phyloP scores from a whole-genome alignment of 2,329 filamentous ascomycete species.

The Fusarium buxicola region DNA sequence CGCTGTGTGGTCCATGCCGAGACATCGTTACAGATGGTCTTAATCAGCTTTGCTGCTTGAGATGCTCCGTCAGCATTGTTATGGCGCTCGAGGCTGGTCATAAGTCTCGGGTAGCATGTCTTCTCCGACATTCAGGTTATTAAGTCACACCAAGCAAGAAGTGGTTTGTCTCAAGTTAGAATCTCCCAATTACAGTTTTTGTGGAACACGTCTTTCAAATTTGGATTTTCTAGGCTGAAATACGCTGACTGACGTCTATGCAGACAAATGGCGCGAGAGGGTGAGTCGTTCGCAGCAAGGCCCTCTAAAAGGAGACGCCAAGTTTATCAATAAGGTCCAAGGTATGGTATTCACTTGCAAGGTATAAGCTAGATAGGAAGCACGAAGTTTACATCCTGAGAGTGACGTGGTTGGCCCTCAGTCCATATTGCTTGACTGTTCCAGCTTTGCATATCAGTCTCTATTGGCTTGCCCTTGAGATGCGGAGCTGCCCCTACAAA shows the following conservation, averaged over 20 bases:
- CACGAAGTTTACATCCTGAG: too few species aligned
- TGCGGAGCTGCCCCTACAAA: neutral
- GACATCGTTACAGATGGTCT: slow-evolving; percentile 12
- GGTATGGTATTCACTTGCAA: too few species aligned
- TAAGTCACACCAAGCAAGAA: slow-evolving; percentile 18
- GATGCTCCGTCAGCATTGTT: neutral
- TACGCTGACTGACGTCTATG: neutral
- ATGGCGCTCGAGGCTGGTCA: slow-evolving; percentile 10
- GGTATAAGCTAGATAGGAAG: too few species aligned
- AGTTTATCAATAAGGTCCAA: too few species aligned
- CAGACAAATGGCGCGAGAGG: neutral
- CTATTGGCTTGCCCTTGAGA: too few species aligned
- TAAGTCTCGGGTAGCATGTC: slow-evolving; percentile 16
- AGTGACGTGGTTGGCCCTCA: too few species aligned
- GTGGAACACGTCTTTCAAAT: neutral
- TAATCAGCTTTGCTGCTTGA: slow-evolving; percentile 1
- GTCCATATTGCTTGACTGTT: too few species aligned
- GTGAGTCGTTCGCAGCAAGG: neutral
- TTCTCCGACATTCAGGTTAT: slow-evolving; percentile 11
- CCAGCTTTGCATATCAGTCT: too few species aligned
- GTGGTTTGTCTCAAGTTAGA: slow-evolving; percentile 28
- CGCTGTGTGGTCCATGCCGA: neutral
- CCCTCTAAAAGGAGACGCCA: neutral
- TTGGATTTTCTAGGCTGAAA: neutral
- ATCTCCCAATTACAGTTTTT: slow-evolving; percentile 5